Conservation (phyloP, 1,284 basidiomycete species). For the Cryptococcus floricola region DNA sequence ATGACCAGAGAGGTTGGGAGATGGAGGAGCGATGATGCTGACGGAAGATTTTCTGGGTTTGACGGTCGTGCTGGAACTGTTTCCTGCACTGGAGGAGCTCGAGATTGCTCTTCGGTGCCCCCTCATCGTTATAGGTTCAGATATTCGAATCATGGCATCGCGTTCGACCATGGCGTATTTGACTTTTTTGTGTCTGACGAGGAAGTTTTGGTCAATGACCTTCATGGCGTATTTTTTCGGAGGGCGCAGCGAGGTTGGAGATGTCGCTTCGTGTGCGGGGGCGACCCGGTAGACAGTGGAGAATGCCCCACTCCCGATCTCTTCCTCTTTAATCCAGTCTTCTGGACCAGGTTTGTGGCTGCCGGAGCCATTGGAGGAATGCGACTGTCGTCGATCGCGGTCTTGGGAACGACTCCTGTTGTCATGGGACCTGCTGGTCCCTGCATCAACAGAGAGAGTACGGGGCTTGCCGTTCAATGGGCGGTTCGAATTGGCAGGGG, state of each 20-base stretch:
- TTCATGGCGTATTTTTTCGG: constrained; percentile 52
- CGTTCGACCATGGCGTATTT: constrained; percentile 56
- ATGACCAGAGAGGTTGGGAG: background rate
- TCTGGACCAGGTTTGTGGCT: constrained; percentile 26
- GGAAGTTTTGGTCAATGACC: constrained; percentile 53
- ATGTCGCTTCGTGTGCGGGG: constrained; percentile 9
- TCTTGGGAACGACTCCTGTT: constrained; percentile 9
- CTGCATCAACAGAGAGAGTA: constrained; percentile 26
- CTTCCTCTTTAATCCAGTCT: constrained; percentile 47
- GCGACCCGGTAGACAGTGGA: constrained; percentile 38
- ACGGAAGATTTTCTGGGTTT: constrained; percentile 13
- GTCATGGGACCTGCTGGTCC: background rate
- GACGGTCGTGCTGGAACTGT: constrained; percentile 3
- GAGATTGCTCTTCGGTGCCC: constrained; percentile 34
- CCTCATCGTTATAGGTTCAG: constrained; percentile 42
- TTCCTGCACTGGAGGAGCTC: constrained; percentile 25
- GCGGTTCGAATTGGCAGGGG: constrained; percentile 9
- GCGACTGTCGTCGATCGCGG: constrained; percentile 38
- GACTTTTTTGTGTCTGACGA: constrained; percentile 53
- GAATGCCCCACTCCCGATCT: constrained; percentile 48
- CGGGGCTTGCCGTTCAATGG: constrained; percentile 9
- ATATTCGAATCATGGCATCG: constrained; percentile 52
- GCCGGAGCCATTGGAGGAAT: constrained; percentile 21
- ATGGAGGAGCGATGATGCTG: constrained; percentile 4
- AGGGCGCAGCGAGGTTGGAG: constrained; percentile 22